Percentiles rank a stretch among this genome's conserved stretches.
Conservation (phyloP, 164 flowering plant species). For the Vitis riparia region DNA sequence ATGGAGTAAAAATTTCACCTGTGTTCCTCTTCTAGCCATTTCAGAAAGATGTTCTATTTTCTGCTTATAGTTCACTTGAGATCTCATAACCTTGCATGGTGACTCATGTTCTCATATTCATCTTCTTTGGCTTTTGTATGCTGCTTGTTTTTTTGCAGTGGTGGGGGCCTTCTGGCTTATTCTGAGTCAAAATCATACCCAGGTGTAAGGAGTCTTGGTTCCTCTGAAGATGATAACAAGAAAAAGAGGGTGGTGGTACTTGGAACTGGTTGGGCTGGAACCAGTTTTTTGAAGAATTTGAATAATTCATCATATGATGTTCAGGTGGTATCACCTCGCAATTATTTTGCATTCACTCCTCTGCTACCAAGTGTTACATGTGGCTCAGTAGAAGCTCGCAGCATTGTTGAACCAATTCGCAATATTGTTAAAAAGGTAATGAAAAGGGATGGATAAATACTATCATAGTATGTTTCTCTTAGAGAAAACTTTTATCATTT, state of each 20-base stretch:
- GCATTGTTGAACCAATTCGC: conserved; percentile 76
- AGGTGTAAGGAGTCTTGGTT: conserved; percentile 10
- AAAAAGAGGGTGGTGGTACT: conserved; percentile 74
- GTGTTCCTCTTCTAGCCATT: neutral
- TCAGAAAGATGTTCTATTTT: neutral
- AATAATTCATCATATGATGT: conserved; percentile 57
- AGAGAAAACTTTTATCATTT: too few species aligned
- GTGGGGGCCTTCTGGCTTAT: conserved; percentile 58
- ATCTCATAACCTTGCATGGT: neutral
- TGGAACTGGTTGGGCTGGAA: conserved; percentile 85
- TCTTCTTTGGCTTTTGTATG: conserved; percentile 1
- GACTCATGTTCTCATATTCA: neutral
- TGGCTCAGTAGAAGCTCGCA: conserved; percentile 77
- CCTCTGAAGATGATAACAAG: conserved; percentile 33
- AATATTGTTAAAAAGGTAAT: conserved; percentile 63
- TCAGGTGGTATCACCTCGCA: conserved; percentile 70
- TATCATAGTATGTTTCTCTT: too few species aligned
- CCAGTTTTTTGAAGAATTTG: conserved; percentile 62
- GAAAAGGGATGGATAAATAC: neutral
- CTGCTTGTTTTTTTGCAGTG: conserved; percentile 27
- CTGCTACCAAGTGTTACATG: conserved; percentile 70
- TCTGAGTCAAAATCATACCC: conserved; percentile 43
- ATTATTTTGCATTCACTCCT: conserved; percentile 78
- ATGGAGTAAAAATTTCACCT: neutral
- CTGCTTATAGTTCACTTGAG: neutral